Percentiles rank a stretch among this genome's conserved stretches.
Evolutionary conservation across 495 filamentous ascomycete genomes (phyloP).

Genomic region (Parachaetomium inaequale): DNA sequence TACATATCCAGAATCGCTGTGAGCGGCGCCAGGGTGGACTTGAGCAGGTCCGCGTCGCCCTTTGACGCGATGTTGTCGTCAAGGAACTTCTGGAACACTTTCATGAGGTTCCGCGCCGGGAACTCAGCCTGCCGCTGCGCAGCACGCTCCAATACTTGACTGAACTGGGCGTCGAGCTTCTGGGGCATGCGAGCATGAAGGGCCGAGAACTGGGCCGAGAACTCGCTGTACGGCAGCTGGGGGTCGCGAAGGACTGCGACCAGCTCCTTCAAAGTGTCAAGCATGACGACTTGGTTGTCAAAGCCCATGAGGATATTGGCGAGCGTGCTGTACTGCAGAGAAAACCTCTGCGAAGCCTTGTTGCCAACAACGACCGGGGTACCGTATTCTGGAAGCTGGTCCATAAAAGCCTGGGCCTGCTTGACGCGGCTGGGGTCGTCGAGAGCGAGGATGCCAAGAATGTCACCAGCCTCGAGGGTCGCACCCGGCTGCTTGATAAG

Average conservation of each 20-base stretch:
- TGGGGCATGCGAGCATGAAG: constrained; percentile 94
- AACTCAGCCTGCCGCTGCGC: constrained; percentile 77
- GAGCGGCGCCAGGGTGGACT: constrained; percentile 71
- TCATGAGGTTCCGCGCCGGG: constrained; percentile 81
- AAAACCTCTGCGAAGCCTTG: constrained; percentile 89
- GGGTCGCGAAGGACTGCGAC: constrained; percentile 84
- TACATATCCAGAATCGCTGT: constrained; percentile 78
- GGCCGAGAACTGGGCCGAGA: constrained; percentile 89
- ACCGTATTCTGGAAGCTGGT: constrained; percentile 84
- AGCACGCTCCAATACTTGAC: constrained; percentile 79
- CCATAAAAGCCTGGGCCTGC: constrained; percentile 94
- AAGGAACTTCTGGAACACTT: constrained; percentile 80
- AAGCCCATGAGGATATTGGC: constrained; percentile 88
- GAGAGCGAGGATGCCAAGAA: constrained; percentile 93
- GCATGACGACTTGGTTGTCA: constrained; percentile 98
- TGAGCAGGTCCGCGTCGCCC: constrained; percentile 61
- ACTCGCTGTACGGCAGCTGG: constrained; percentile 94
- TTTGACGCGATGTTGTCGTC: constrained; percentile 77
- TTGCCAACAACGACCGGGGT: constrained; percentile 78
- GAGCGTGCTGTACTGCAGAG: constrained; percentile 70
- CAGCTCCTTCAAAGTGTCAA: constrained; percentile 78
- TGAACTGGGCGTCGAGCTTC: constrained; percentile 78
- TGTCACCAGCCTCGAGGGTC: constrained; percentile 96
- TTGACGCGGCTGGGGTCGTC: constrained; percentile 97
- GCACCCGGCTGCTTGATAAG: constrained; percentile 98